Base-by-base conservation (phyloP, 257 asterid genomes). In the Gentiana dahurica region DNA sequence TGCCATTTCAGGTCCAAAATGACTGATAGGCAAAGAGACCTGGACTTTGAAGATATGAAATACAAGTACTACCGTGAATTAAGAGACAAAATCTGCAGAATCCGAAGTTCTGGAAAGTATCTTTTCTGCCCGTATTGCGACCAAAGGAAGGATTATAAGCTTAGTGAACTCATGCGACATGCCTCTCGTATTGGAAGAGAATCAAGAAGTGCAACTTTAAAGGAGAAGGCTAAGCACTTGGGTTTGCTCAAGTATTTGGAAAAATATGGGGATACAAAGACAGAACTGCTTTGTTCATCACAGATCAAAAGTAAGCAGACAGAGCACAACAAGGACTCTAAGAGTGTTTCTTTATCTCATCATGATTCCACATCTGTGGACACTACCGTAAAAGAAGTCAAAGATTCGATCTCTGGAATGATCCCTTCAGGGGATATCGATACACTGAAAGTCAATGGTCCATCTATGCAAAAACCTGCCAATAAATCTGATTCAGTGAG, bases 221-320 rank as follows among this genome's bases (percentile, higher is more conserved):
- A 75, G 59, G 89, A 79, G 38, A 79, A 64, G 74, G 97, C 87
- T 58, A 78, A 66, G 63, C 97, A 89, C 65, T 60, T 71, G 61
- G 97, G 83, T 34, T 63, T 89, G 64, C 77, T 74, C 4, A 78
- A 72, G 67, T 89, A 83, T 70, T 74, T 89, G 81, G 81, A 75
- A 57, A 59, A 86, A 57, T 78, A 66, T 60, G 78, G 71, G 50
- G 68, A 66, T 51, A 34, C 63, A 57, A 48, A 49, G 61, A 41
- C 45, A 54, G 63, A 68, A 57, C 49, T 8, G 61, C 51, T 24
- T 24, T 59, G 71, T 6, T 59, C 13, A 53, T 51, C 79, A 41
- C 65, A 38, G 41, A 65, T 69, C 74, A 68, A 69, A 68, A 68
- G 64, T 58, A 68, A 76, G 52, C 62, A 2, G 33, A 59, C 44